Conservation (phyloP, 2,329 filamentous ascomycete genomes). For the Phoma sp. region DNA sequence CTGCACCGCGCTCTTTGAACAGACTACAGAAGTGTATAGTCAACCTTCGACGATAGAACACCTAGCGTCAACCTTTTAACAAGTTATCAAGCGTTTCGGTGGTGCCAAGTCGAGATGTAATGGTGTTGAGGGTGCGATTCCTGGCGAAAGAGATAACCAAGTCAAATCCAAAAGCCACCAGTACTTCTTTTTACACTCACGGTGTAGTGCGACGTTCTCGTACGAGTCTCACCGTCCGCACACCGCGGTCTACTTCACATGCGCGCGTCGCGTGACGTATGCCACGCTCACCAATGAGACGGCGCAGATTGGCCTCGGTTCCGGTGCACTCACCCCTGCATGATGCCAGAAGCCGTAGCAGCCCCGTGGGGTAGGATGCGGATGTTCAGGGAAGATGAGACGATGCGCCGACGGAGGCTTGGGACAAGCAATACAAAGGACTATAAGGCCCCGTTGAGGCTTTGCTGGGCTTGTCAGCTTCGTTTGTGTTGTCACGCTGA, state of each 20-base stretch:
- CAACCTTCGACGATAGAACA: too few species aligned
- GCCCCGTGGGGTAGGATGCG: conserved; percentile 11
- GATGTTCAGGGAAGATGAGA: not conserved
- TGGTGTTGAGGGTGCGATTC: too few species aligned
- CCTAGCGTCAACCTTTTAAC: too few species aligned
- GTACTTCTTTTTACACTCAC: too few species aligned
- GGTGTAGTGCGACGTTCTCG: too few species aligned
- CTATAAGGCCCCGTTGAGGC: not conserved
- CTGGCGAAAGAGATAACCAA: too few species aligned
- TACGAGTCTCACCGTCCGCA: not conserved
- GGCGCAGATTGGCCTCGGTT: conserved; percentile 9
- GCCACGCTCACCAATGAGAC: conserved; percentile 6
- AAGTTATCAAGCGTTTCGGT: too few species aligned
- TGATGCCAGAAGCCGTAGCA: conserved; percentile 4
- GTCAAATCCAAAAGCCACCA: too few species aligned
- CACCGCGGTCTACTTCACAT: conserved; percentile 1
- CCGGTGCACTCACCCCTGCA: conserved; percentile 1
- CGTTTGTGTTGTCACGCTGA: not conserved
- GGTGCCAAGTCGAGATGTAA: too few species aligned
- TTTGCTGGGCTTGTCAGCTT: not conserved
- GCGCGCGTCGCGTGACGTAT: not conserved
- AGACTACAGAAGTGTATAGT: too few species aligned
- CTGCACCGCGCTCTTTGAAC: too few species aligned
- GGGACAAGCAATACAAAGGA: not conserved
- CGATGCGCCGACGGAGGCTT: not conserved